phyloP scores from a whole-genome alignment of 1,284 basidiomycete species.

The Boletus sp. region DNA sequence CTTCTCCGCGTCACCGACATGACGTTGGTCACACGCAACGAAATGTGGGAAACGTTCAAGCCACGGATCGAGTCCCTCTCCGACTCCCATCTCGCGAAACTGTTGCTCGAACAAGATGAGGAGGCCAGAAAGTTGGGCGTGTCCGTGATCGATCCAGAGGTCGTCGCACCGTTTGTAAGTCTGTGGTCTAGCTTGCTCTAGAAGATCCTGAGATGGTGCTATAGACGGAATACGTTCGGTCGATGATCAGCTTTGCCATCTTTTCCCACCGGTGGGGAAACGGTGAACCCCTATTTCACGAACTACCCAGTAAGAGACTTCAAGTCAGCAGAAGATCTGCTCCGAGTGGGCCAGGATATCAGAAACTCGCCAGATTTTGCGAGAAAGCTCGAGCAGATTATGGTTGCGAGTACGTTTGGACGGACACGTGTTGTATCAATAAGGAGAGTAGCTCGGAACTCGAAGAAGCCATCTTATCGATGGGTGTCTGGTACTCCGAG shows the following conservation, averaged over 20 bases:
- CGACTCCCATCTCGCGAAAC: constrained; percentile 23
- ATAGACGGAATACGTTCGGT: constrained; percentile 22
- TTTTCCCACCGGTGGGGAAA: constrained; percentile 25
- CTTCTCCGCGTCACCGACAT: constrained; percentile 23
- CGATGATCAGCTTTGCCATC: constrained; percentile 23
- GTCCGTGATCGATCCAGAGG: constrained; percentile 26
- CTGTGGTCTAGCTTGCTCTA: background rate
- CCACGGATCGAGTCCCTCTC: constrained; percentile 23
- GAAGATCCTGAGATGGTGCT: constrained; percentile 2
- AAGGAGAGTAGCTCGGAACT: constrained; percentile 27
- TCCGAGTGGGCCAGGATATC: constrained; percentile 26
- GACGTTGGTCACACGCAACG: constrained; percentile 22
- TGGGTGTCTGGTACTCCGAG: constrained; percentile 23
- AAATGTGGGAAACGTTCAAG: constrained; percentile 24
- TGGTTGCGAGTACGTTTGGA: constrained; percentile 29
- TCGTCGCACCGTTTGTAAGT: constrained; percentile 23
- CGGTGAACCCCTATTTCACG: constrained; percentile 21
- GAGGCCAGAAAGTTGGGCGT: constrained; percentile 24
- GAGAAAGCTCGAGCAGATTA: constrained; percentile 26
- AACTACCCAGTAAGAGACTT: constrained; percentile 16
- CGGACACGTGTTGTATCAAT: constrained; percentile 31
- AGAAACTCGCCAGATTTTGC: constrained; percentile 26
- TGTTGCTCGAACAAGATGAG: constrained; percentile 27
- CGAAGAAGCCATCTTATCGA: constrained; percentile 27
- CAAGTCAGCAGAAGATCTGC: constrained; percentile 16